Evolutionary conservation across 345 rosid genomes (phyloP).

Genomic region (Carallia pectinifolia): DNA sequence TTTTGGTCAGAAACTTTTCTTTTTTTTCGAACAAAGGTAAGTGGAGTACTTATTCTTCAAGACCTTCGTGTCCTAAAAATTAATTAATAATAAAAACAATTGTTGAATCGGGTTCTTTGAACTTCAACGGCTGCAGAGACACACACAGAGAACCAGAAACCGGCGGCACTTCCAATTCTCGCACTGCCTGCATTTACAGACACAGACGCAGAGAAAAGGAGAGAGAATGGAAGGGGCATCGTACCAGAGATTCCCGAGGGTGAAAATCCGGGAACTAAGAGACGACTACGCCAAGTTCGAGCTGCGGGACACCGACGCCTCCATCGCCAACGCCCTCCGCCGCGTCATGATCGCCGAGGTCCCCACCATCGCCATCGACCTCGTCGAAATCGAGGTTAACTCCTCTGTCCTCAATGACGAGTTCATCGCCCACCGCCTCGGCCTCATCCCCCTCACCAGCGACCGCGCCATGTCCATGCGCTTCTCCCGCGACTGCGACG

Average conservation of each 20-base stretch:
- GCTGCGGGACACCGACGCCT: slow-evolving; percentile 90
- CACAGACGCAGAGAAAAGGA: background rate
- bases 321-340: slow-evolving; percentile 93
- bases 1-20: too few species aligned
- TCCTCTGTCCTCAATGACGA: slow-evolving; percentile 91
- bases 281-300: slow-evolving; percentile 85
- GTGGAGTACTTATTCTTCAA: too few species aligned
- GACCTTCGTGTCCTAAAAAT: too few species aligned
- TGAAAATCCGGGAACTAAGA: slow-evolving; percentile 71
- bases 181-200: background rate
- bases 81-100: too few species aligned
- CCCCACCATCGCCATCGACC: slow-evolving; percentile 93
- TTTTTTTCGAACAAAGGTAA: too few species aligned
- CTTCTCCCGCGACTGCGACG: slow-evolving; percentile 90
- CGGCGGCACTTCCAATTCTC: too few species aligned
- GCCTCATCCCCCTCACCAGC: slow-evolving; percentile 85
- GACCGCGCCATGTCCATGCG: slow-evolving; percentile 92
- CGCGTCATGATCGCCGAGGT: slow-evolving; percentile 97
- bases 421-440: slow-evolving; percentile 92
- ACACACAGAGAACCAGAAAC: too few species aligned
- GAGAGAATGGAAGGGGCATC: slow-evolving; percentile 59
- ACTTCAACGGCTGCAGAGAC: too few species aligned
- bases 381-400: slow-evolving; percentile 85
- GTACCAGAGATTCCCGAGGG: slow-evolving; percentile 84
- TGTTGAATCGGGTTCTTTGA: too few species aligned